Conservation (phyloP, 352 stramenopile genomes). For the Phytophthora macrochlamydospora region DNA sequence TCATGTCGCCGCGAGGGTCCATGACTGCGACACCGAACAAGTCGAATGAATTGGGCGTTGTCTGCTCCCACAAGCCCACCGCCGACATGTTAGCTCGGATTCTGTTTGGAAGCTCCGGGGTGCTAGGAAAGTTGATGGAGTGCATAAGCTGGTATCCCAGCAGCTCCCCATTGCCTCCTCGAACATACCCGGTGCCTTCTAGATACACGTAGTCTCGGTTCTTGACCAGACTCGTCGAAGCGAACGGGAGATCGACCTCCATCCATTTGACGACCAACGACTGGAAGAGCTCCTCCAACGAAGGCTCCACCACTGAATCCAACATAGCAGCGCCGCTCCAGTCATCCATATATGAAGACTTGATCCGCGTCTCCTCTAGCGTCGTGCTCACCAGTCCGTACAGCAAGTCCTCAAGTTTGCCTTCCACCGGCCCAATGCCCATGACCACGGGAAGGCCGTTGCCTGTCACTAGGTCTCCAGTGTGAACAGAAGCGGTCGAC, state of each 20-base stretch:
- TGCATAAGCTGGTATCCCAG: slow-evolving; percentile 33
- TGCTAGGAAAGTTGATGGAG: slow-evolving; percentile 19
- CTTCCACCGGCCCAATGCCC: slow-evolving; percentile 7
- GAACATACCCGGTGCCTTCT: slow-evolving; percentile 23
- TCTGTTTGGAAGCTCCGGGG: slow-evolving; percentile 7
- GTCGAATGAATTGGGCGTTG: slow-evolving; percentile 8
- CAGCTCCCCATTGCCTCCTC: slow-evolving; percentile 16
- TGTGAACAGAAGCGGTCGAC: neutral
- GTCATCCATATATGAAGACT: slow-evolving; percentile 3
- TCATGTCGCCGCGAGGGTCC: slow-evolving; percentile 7
- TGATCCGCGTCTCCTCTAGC: slow-evolving; percentile 13
- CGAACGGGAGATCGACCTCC: slow-evolving; percentile 11
- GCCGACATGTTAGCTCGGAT: slow-evolving; percentile 27
- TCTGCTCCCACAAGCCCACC: slow-evolving; percentile 22
- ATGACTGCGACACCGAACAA: slow-evolving; percentile 10
- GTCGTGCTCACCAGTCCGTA: slow-evolving; percentile 20
- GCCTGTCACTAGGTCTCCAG: slow-evolving; percentile 1
- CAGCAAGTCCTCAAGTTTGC: slow-evolving; percentile 24
- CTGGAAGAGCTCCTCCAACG: slow-evolving; percentile 13
- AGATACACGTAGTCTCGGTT: slow-evolving; percentile 36
- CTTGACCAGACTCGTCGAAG: slow-evolving; percentile 1
- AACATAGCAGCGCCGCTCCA: slow-evolving; percentile 12
- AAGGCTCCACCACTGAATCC: slow-evolving; percentile 23
- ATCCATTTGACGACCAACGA: slow-evolving; percentile 27
- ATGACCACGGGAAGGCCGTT: slow-evolving; percentile 9